Evolutionary conservation across 257 asterid species (phyloP), one percentile per base, ranked within the genome.

Genomic region (Ballota nigra): DNA sequence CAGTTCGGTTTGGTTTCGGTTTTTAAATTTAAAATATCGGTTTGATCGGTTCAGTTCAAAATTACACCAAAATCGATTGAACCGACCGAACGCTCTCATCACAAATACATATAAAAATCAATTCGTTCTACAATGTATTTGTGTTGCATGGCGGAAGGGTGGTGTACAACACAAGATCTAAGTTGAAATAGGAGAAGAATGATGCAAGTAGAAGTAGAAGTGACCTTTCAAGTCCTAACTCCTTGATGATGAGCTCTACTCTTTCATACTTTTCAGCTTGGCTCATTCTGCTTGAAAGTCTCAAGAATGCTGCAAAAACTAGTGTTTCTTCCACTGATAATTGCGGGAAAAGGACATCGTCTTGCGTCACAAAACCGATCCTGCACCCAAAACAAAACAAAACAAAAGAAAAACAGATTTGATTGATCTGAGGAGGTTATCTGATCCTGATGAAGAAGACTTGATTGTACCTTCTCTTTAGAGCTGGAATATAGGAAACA

Each of bases 331-430:
- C 96, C 38, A 94, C 99, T 1, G 96, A 86, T 75, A 94, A 74
- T 61, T 94, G 98, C 2, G 98, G 98, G 31, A 90, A 87, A 29
- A 92, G 96, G 15, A 92, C 87, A 68, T 92, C 98, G 52, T 92
- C 98, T 84, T 92, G 98, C 19, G 95, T 84, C 66, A 92, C 98
- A 45, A 92, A 92, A 56, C 97, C 98, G 19, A 92, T 87, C 92
- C 97, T 93, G 90, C 38, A 33, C 8, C 29, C 75, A 56, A 66
- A 49, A 33, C 38, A 33, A 33, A 33, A 33, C 38, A 33, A 29
- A 6, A n/a, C n/a, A n/a, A n/a, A n/a, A n/a, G n/a, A n/a, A n/a
- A n/a, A n/a, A n/a, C n/a, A n/a, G n/a, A n/a, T n/a, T n/a, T n/a
- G n/a, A n/a, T n/a, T n/a, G n/a, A n/a, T n/a, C n/a, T n/a, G n/a